These are phyloP conservation scores for Trichoderma sp. DNA, from an alignment of 2,329 filamentous ascomycete species.

Conservation along the genomic window DNA sequence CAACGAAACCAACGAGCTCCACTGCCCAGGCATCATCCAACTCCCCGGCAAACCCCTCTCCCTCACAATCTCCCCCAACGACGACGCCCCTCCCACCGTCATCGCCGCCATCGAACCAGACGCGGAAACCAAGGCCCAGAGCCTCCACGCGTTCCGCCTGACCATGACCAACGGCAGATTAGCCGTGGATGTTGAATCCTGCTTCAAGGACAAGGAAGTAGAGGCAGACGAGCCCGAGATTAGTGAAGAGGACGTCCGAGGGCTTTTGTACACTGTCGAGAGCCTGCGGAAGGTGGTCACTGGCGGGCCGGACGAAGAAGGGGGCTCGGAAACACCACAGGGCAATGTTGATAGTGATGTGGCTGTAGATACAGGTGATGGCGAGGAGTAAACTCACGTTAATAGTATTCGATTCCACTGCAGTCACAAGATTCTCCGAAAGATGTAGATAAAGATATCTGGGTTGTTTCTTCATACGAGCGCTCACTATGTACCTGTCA, in stretches of 20 bases:
- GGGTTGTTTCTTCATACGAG: not conserved
- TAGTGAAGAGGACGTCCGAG: constrained; percentile 40
- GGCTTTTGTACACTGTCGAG: constrained; percentile 49
- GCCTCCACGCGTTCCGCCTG: constrained; percentile 36
- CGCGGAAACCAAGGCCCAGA: constrained; percentile 31
- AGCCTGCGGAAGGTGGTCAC: constrained; percentile 48
- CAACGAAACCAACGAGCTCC: constrained; percentile 48
- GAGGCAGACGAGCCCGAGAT: constrained; percentile 38
- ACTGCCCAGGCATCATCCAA: constrained; percentile 48
- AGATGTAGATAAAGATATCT: too few relatives aligned
- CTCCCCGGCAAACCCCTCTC: constrained; percentile 68
- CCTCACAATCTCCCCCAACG: constrained; percentile 35
- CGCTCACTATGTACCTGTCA: not conserved
- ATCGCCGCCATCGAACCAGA: constrained; percentile 44
- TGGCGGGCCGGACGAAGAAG: constrained; percentile 28
- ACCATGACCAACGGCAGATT: constrained; percentile 37
- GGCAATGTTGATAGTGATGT: constrained; percentile 16
- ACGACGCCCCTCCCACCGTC: constrained; percentile 33
- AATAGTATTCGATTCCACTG: not conserved
- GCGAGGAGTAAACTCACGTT: not conserved
- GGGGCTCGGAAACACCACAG: constrained; percentile 18
- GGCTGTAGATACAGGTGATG: constrained; percentile 4
- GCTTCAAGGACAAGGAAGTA: constrained; percentile 30
- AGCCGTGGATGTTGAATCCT: constrained; percentile 31
- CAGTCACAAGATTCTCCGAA: not conserved